phyloP scores from a whole-genome alignment of 306 rosid genomes.

The Abrus precatorius region DNA sequence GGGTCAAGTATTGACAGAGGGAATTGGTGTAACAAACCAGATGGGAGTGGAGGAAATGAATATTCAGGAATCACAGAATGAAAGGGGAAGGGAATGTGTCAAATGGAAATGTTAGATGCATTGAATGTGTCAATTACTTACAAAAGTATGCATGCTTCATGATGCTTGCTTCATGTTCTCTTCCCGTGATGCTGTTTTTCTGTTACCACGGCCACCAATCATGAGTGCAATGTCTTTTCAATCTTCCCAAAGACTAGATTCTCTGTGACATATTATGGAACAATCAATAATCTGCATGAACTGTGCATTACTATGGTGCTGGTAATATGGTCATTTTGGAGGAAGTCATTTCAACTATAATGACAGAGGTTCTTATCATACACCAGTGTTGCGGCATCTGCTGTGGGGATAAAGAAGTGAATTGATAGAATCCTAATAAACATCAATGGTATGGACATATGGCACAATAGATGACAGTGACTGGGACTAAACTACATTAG shows the following conservation, averaged over 20 bases:
- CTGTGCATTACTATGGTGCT: slow-evolving; percentile 63
- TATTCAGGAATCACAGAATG: background rate
- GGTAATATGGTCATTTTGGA: slow-evolving; percentile 62
- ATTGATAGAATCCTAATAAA: background rate
- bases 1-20: background rate
- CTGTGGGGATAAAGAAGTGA: background rate
- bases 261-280: slow-evolving; percentile 72
- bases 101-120: background rate
- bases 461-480: background rate
- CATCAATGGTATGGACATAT: background rate
- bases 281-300: slow-evolving; percentile 66
- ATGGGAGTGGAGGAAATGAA: slow-evolving; percentile 7
- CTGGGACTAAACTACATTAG: background rate
- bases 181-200: slow-evolving; percentile 55
- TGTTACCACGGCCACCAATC: slow-evolving; percentile 61
- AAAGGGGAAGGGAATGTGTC: background rate
- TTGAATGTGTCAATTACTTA: background rate
- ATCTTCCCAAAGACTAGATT: slow-evolving; percentile 73
- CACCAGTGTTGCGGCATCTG: background rate
- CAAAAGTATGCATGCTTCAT: slow-evolving; percentile 40
- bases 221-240: slow-evolving; percentile 62
- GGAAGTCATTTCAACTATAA: slow-evolving; percentile 70
- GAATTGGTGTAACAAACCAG: background rate
- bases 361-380: background rate
- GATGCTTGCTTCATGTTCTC: slow-evolving; percentile 72